phyloP scores from a whole-genome alignment of 2,329 filamentous ascomycete species.

The Harringtonia aguacate region DNA sequence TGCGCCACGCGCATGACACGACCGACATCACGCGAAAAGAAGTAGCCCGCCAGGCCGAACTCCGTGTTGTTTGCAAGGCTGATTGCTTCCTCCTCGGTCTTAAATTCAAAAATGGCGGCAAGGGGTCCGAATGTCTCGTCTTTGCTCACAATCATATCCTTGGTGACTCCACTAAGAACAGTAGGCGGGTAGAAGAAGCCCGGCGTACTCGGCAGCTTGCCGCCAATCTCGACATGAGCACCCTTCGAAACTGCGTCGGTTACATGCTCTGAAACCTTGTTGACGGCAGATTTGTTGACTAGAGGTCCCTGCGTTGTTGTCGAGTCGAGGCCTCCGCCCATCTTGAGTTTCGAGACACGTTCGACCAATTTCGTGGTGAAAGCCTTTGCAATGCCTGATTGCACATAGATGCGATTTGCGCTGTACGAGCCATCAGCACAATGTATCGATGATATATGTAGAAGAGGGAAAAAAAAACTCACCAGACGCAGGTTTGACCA shows the following conservation, averaged over 20 bases:
- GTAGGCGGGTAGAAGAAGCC: conserved; percentile 62
- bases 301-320: conserved; percentile 13
- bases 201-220: conserved; percentile 37
- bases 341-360: conserved; percentile 5
- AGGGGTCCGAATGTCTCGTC: conserved; percentile 15
- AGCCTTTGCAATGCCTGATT: conserved; percentile 9
- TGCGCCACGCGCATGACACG: conserved; percentile 29
- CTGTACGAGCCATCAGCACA: conserved; percentile 13
- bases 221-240: conserved; percentile 20
- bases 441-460: not conserved
- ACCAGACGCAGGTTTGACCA: conserved; percentile 53
- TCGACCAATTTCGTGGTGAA: conserved; percentile 13
- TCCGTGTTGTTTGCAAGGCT: conserved; percentile 22
- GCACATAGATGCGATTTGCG: conserved; percentile 16
- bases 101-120: conserved; percentile 13
- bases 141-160: conserved; percentile 8
- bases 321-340: conserved; percentile 8
- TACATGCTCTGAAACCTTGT: conserved; percentile 12
- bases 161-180: conserved; percentile 44
- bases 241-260: conserved; percentile 12
- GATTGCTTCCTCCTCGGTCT: conserved; percentile 22
- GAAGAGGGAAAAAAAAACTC: not conserved
- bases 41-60: conserved; percentile 20
- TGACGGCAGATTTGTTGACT: conserved; percentile 9
- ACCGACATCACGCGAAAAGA: conserved; percentile 16